Evolutionary conservation across 495 filamentous ascomycete genomes (phyloP).

Genomic region (Emericellopsis terricola): DNA sequence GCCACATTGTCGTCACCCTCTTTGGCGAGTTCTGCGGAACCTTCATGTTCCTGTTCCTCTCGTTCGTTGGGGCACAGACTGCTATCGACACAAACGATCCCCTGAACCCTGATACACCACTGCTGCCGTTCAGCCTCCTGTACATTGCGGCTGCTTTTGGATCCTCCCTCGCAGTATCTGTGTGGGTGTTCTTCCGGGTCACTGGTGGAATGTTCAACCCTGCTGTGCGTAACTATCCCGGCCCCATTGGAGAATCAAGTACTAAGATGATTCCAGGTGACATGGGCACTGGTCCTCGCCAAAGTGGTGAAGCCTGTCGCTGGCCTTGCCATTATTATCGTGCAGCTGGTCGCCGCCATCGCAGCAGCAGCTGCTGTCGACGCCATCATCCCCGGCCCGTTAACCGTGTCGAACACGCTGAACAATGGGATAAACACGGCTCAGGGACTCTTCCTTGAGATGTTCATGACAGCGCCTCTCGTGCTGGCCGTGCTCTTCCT

Average conservation of each 20-base stretch:
- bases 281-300: constrained; percentile 26
- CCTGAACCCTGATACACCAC: constrained; percentile 9
- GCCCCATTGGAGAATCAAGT: too few species aligned
- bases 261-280: constrained; percentile 11
- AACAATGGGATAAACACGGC: constrained; percentile 20
- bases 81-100: constrained; percentile 6
- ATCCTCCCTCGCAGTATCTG: constrained; percentile 48
- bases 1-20: constrained; percentile 31
- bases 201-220: constrained; percentile 5
- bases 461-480: constrained; percentile 31
- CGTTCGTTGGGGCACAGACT: constrained; percentile 24
- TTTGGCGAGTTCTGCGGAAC: constrained; percentile 48
- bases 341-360: constrained; percentile 31
- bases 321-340: constrained; percentile 21
- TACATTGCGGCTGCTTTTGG: constrained; percentile 49
- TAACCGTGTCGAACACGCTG: constrained; percentile 26
- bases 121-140: constrained; percentile 18
- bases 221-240: constrained; percentile 5
- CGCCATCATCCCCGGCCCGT: constrained; percentile 24
- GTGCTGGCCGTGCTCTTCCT: constrained; percentile 41
- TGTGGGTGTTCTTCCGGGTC: constrained; percentile 50
- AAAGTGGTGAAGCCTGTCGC: constrained; percentile 25
- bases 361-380: constrained; percentile 25
- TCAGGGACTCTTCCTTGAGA: constrained; percentile 36
- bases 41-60: constrained; percentile 53